Percentiles rank a stretch among this genome's conserved stretches.
Conservation (phyloP, 805 yeast species). For the Cephaloascus albidus region DNA sequence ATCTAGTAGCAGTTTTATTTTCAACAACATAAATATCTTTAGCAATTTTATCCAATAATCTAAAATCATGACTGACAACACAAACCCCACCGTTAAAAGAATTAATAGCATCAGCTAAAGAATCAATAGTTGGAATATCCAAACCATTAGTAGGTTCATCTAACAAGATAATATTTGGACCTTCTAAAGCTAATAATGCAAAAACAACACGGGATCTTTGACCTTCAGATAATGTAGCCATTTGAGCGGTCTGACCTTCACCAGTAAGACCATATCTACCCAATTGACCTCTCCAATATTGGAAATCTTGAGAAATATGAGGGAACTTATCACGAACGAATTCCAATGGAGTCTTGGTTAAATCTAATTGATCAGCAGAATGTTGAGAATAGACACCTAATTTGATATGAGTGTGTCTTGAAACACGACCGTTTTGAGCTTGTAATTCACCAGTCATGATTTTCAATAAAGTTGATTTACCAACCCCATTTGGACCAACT, state of each 20-base stretch:
- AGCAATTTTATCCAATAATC: slow-evolving; percentile 93
- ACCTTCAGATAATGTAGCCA: slow-evolving; percentile 98
- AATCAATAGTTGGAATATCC: slow-evolving; percentile 97
- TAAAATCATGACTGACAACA: slow-evolving; percentile 98
- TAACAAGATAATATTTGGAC: slow-evolving; percentile 87
- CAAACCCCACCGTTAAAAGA: slow-evolving; percentile 96
- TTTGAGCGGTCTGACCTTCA: slow-evolving; percentile 96
- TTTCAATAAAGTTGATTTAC: slow-evolving; percentile 92
- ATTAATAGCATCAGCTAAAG: slow-evolving; percentile 92
- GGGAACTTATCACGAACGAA: slow-evolving; percentile 94
- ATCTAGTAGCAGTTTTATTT: slow-evolving; percentile 88
- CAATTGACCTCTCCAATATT: slow-evolving; percentile 96
- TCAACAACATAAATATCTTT: slow-evolving; percentile 96
- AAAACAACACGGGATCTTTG: slow-evolving; percentile 99
- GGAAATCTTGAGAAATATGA: slow-evolving; percentile 90
- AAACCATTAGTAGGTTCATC: slow-evolving; percentile 99
- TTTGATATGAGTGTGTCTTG: slow-evolving; percentile 95
- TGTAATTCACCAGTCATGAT: slow-evolving; percentile 91
- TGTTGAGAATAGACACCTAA: slow-evolving; percentile 99
- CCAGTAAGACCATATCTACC: slow-evolving; percentile 99
- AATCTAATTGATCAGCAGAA: slow-evolving; percentile 95
- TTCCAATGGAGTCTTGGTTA: slow-evolving; percentile 91
- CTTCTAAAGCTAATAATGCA: slow-evolving; percentile 89
- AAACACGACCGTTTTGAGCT: slow-evolving; percentile 91
- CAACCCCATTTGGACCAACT: slow-evolving; percentile 99